Conservation (phyloP, 768 basidiomycete species). For the Macrolepiota dolichaula region DNA sequence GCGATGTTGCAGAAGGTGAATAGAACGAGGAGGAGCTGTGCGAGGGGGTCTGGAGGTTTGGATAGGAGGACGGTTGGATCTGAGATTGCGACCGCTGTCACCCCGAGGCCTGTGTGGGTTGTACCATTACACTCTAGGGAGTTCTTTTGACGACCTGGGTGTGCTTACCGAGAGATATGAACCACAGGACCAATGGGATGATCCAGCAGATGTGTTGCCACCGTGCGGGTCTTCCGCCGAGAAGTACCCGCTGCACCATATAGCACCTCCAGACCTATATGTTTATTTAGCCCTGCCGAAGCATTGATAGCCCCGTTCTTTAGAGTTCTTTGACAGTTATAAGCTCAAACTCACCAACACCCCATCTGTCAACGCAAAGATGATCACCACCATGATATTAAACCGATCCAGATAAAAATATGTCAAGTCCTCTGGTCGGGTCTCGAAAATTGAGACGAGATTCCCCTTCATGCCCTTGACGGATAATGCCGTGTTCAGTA, state of each 20-base stretch:
- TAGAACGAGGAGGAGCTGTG: neutral
- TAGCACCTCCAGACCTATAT: slow-evolving; percentile 5
- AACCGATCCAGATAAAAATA: neutral
- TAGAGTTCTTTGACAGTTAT: neutral
- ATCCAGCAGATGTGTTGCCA: slow-evolving; percentile 2
- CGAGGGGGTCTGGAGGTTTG: neutral
- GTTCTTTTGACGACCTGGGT: too few species aligned
- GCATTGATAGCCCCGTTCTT: too few species aligned
- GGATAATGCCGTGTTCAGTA: neutral
- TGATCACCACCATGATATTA: neutral
- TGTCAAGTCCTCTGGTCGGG: neutral
- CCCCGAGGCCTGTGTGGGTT: neutral
- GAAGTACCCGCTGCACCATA: slow-evolving; percentile 1
- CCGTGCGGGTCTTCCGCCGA: neutral
- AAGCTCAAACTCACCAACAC: neutral
- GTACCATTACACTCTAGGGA: neutral
- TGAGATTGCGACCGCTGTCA: neutral
- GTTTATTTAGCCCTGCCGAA: neutral
- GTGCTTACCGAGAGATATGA: neutral
- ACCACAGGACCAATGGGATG: neutral
- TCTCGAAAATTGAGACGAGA: neutral
- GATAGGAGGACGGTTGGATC: neutral
- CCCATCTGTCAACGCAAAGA: neutral
- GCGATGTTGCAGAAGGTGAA: neutral
- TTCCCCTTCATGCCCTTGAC: neutral